phyloP scores from a whole-genome alignment of 495 filamentous ascomycete genomes.

The Glarea lozoyensis region DNA sequence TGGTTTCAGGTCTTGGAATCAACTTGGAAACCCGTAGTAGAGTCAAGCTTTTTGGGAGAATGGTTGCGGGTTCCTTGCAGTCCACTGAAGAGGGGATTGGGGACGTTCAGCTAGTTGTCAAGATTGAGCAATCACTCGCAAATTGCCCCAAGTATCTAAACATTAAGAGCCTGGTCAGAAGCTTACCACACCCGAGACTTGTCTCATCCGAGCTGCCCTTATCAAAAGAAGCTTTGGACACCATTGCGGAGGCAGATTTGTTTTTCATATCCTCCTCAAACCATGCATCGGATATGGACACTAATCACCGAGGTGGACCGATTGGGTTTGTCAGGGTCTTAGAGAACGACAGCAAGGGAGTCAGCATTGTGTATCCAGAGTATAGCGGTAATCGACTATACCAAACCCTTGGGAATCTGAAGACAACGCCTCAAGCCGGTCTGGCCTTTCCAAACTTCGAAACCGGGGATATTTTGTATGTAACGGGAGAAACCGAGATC shows the following conservation, averaged over 20 bases:
- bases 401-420: conserved; percentile 70
- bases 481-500: conserved; percentile 57
- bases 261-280: conserved; percentile 67
- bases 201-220: conserved; percentile 30
- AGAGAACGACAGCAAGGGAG: conserved; percentile 37
- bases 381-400: conserved; percentile 77
- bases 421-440: conserved; percentile 53
- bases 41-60: conserved; percentile 58
- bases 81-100: conserved; percentile 25
- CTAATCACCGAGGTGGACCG: conserved; percentile 72
- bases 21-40: conserved; percentile 57
- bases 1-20: conserved; percentile 56
- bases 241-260: conserved; percentile 59
- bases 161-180: conserved; percentile 51
- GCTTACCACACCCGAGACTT: conserved; percentile 41
- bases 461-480: conserved; percentile 59
- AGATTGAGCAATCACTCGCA: conserved; percentile 58
- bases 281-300: conserved; percentile 62
- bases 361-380: conserved; percentile 63
- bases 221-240: conserved; percentile 39
- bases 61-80: conserved; percentile 47
- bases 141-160: conserved; percentile 86
- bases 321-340: conserved; percentile 63
- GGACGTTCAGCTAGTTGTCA: conserved; percentile 56
- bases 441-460: conserved; percentile 63